phyloP scores from a whole-genome alignment of 805 yeast genomes.

The Yarrowia phangngaensis region DNA sequence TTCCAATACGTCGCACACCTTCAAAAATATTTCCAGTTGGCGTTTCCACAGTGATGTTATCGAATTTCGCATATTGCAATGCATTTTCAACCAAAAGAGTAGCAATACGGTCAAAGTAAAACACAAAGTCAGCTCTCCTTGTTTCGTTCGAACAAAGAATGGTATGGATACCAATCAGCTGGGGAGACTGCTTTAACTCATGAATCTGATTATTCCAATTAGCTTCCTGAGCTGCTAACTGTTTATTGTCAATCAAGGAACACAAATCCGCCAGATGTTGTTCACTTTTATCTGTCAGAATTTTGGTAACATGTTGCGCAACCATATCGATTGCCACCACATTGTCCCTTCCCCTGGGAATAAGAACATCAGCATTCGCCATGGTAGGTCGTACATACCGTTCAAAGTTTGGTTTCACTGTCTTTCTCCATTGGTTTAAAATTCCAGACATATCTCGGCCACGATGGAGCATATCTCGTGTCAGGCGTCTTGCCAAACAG shows the following conservation, averaged over 20 bases:
- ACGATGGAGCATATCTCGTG: slow-evolving; percentile 79
- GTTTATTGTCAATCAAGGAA: slow-evolving; percentile 47
- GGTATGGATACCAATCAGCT: slow-evolving; percentile 67
- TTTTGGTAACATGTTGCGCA: slow-evolving; percentile 73
- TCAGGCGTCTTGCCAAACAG: slow-evolving; percentile 82
- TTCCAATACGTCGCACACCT: slow-evolving; percentile 38
- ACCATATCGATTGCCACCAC: slow-evolving; percentile 71
- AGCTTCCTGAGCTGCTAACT: slow-evolving; percentile 22
- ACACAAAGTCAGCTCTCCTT: slow-evolving; percentile 71
- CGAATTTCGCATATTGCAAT: slow-evolving; percentile 39
- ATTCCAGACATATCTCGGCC: slow-evolving; percentile 83
- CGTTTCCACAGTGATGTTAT: slow-evolving; percentile 41
- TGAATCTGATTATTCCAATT: slow-evolving; percentile 31
- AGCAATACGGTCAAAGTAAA: slow-evolving; percentile 81
- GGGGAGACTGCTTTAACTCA: slow-evolving; percentile 51
- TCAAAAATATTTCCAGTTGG: slow-evolving; percentile 40
- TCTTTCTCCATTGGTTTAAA: slow-evolving; percentile 81
- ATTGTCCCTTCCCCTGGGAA: slow-evolving; percentile 90
- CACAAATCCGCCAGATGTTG: slow-evolving; percentile 64
- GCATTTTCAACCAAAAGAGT: slow-evolving; percentile 65
- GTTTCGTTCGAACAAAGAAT: slow-evolving; percentile 57
- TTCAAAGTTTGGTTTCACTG: slow-evolving; percentile 90
- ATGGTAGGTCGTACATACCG: slow-evolving; percentile 69
- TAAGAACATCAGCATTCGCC: slow-evolving; percentile 74
- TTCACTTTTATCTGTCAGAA: slow-evolving; percentile 59